Conservation (phyloP, 2,329 filamentous ascomycete species). For the Verticillium longisporum region DNA sequence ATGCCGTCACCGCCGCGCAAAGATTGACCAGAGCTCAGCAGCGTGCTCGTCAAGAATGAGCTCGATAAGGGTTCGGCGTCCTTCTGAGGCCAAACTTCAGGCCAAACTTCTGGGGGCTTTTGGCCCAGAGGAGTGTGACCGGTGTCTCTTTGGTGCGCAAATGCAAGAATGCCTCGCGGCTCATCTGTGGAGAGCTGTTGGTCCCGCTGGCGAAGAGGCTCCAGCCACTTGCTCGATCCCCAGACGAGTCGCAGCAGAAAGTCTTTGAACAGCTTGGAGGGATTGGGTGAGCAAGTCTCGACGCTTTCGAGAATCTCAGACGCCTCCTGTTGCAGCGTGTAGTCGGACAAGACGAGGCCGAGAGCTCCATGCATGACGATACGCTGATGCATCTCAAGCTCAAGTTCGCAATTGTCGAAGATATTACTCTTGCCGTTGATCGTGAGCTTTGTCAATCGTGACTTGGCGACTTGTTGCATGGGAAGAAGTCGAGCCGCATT, state of each 20-base stretch:
- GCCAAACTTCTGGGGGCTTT: not conserved
- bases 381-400: conserved; percentile 9
- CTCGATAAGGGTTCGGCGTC: not conserved
- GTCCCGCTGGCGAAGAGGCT: conserved; percentile 1
- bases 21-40: not conserved
- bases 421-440: conserved; percentile 20
- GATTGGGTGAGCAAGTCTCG: conserved; percentile 6
- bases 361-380: conserved; percentile 3
- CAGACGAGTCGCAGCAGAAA: conserved; percentile 5
- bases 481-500: conserved; percentile 15
- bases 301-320: conserved; percentile 7
- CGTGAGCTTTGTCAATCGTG: conserved; percentile 12
- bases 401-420: conserved; percentile 19
- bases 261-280: conserved; percentile 4
- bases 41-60: not conserved
- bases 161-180: not conserved
- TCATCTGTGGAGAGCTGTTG: not conserved
- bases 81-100: not conserved
- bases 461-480: conserved; percentile 14
- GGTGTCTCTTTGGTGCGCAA: not conserved
- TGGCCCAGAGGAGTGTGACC: not conserved
- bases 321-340: conserved; percentile 13
- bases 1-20: not conserved
- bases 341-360: conserved; percentile 4
- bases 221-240: conserved; percentile 5